These are phyloP conservation scores for Myriosclerotinia curreyana DNA, from an alignment of 2,329 filamentous ascomycete species.

Conservation along the genomic window DNA sequence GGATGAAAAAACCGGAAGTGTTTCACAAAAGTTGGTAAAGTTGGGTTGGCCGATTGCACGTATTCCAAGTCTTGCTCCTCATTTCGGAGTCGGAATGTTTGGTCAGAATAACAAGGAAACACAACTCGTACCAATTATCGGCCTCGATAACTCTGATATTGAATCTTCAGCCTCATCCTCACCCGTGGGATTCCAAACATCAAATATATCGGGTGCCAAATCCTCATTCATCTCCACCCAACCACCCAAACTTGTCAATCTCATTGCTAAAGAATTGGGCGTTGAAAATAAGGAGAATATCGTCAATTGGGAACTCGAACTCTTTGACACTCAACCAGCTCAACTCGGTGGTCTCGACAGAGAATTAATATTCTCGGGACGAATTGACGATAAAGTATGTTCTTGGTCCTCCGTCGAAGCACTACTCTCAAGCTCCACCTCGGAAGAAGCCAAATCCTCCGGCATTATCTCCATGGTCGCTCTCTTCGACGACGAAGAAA, in stretches of 20 bases:
- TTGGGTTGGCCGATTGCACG: slow-evolving; percentile 91
- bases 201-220: slow-evolving; percentile 28
- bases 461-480: slow-evolving; percentile 83
- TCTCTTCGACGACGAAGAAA: slow-evolving; percentile 97
- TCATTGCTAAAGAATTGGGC: slow-evolving; percentile 75
- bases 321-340: slow-evolving; percentile 87
- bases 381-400: slow-evolving; percentile 97
- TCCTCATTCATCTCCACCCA: slow-evolving; percentile 75
- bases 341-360: slow-evolving; percentile 80
- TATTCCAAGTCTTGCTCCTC: slow-evolving; percentile 86
- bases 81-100: slow-evolving; percentile 78
- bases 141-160: slow-evolving; percentile 70
- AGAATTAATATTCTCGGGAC: slow-evolving; percentile 91
- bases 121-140: slow-evolving; percentile 90
- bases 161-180: slow-evolving; percentile 33
- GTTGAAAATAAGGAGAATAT: slow-evolving; percentile 72
- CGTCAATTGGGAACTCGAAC: slow-evolving; percentile 94
- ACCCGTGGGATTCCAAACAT: slow-evolving; percentile 36
- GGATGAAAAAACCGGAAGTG: slow-evolving; percentile 69
- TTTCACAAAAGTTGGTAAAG: slow-evolving; percentile 78
- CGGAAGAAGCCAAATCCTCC: slow-evolving; percentile 46
- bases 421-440: slow-evolving; percentile 64
- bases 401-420: slow-evolving; percentile 87
- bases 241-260: slow-evolving; percentile 77
- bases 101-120: slow-evolving; percentile 78